A percentile compares a stretch with the other conserved stretches of the same genome.
These are phyloP conservation scores for Jacaranda mimosifolia DNA, from an alignment of 257 asterid species.

Conservation along the genomic window DNA sequence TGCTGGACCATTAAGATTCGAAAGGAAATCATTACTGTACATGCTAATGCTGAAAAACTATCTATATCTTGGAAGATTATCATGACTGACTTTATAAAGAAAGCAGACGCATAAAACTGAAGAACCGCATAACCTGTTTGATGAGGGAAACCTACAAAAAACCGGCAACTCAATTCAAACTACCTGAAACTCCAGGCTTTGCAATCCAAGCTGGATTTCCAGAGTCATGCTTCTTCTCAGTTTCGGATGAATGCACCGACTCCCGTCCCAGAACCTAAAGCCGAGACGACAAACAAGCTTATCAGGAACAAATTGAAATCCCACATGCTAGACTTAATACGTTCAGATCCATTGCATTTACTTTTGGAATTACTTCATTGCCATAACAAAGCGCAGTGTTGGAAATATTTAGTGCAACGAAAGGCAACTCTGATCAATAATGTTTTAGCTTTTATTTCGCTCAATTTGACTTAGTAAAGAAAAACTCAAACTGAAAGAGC, in stretches of 20 bases:
- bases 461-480: not conserved
- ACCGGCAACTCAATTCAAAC: not conserved
- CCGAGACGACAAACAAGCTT: not conserved
- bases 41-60: not conserved
- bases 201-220: conserved; percentile 52
- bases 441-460: not conserved
- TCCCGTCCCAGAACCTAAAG: conserved; percentile 61
- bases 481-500: conserved; percentile 11
- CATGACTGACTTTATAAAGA: not conserved
- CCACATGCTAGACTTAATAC: not conserved
- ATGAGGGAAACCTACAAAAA: not conserved
- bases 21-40: not conserved
- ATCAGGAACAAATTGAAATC: not conserved
- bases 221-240: conserved; percentile 54
- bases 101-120: not conserved
- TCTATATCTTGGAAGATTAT: not conserved
- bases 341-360: not conserved
- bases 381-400: not conserved
- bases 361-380: not conserved
- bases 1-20: too few species aligned
- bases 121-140: not conserved
- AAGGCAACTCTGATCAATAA: not conserved
- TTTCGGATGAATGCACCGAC: conserved; percentile 36
- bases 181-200: conserved; percentile 61
- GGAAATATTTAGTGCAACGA: not conserved